phyloP scores from a whole-genome alignment of 805 yeast species.

The Yamadazyma philogaea region DNA sequence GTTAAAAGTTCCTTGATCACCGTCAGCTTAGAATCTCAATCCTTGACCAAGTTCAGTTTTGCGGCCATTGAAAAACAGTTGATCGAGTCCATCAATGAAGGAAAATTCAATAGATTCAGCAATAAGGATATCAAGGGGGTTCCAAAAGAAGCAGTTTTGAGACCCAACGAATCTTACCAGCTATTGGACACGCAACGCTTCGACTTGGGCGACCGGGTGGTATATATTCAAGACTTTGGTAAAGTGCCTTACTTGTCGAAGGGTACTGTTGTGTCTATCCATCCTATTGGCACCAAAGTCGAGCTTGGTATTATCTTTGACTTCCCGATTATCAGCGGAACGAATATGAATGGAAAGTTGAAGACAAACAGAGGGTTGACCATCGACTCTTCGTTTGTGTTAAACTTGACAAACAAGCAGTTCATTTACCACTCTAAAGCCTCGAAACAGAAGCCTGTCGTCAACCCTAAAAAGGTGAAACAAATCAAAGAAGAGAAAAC shows the following conservation, averaged over 20 bases:
- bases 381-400: conserved; percentile 74
- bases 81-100: conserved; percentile 41
- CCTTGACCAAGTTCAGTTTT: conserved; percentile 65
- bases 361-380: conserved; percentile 77
- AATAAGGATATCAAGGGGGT: conserved; percentile 69
- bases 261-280: conserved; percentile 81
- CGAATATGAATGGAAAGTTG: conserved; percentile 73
- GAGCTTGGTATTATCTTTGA: conserved; percentile 83
- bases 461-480: conserved; percentile 2
- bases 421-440: conserved; percentile 73
- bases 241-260: conserved; percentile 82
- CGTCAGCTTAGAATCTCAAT: conserved; percentile 75
- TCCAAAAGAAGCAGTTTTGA: conserved; percentile 78
- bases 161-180: conserved; percentile 70
- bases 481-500: conserved; percentile 7
- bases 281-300: conserved; percentile 55
- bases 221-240: conserved; percentile 81
- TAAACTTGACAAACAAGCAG: conserved; percentile 74
- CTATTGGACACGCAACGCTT: conserved; percentile 73
- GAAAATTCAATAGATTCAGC: conserved; percentile 43
- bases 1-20: conserved; percentile 47
- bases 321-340: conserved; percentile 76
- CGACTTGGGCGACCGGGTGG: conserved; percentile 84
- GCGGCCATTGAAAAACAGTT: conserved; percentile 60
- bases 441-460: conserved; percentile 33